These are phyloP conservation scores for Crepidotus sp. DNA, from an alignment of 1,284 basidiomycete species.

Conservation along the genomic window DNA sequence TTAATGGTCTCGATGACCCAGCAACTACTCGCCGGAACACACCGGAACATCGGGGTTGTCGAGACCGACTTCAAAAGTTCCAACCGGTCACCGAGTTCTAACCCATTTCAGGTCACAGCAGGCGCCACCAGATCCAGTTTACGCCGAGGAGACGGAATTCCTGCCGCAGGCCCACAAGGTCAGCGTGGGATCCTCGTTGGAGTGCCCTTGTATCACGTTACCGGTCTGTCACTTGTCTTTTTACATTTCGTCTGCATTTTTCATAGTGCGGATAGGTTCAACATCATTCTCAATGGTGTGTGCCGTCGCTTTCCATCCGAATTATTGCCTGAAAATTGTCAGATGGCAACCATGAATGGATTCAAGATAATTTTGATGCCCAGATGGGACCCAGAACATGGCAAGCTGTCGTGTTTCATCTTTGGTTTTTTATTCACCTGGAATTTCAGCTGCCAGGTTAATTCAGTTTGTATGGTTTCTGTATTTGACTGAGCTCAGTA, in stretches of 20 bases:
- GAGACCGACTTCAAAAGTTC: no score
- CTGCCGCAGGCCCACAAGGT: conserved; percentile 10
- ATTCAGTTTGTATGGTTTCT: background rate
- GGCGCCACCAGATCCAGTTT: conserved; percentile 33
- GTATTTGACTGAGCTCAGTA: conserved; percentile 20
- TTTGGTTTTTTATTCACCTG: background rate
- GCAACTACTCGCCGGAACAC: background rate
- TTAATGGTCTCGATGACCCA: no score
- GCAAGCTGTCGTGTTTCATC: conserved; percentile 12
- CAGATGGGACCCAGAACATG: conserved; percentile 33
- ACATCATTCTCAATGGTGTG: conserved; percentile 22
- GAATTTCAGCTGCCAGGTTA: conserved; percentile 6
- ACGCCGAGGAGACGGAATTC: conserved; percentile 36
- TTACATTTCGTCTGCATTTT: no score
- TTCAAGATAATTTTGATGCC: conserved; percentile 35
- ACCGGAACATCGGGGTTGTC: no score
- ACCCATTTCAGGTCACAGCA: conserved; percentile 27
- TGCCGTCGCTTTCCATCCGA: no score
- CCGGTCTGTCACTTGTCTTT: no score
- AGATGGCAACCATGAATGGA: conserved; percentile 22
- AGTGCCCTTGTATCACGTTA: no score
- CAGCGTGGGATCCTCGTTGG: conserved; percentile 37
- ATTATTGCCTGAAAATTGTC: background rate
- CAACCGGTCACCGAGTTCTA: no score
- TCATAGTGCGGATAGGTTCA: no score